Conservation (phyloP, 345 rosid species). For the Moricandia moricandioides region DNA sequence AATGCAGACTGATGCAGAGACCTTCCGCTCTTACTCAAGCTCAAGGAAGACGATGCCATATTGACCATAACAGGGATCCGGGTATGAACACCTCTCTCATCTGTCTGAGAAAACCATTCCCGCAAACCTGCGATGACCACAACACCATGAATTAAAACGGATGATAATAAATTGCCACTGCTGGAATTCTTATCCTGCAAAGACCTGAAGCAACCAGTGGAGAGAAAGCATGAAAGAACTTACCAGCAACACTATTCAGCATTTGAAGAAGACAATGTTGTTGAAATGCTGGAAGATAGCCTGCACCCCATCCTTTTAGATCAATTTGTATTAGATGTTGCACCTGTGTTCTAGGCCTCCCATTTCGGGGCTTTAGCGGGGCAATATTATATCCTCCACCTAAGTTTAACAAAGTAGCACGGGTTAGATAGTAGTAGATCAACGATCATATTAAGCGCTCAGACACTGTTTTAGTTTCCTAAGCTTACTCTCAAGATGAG, state of each 20-base stretch:
- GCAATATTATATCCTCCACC: conserved; percentile 97
- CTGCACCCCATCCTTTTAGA: conserved; percentile 98
- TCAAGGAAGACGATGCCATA: conserved; percentile 75
- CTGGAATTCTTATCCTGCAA: not conserved
- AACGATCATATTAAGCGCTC: not conserved
- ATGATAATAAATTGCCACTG: conserved; percentile 10
- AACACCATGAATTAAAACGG: conserved; percentile 3
- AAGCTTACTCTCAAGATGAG: conserved; percentile 92
- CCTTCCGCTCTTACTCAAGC: conserved; percentile 56
- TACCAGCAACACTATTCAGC: conserved; percentile 97
- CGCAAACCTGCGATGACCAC: conserved; percentile 66
- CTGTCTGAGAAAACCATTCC: conserved; percentile 96
- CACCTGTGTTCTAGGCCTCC: conserved; percentile 88
- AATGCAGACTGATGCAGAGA: conserved; percentile 44
- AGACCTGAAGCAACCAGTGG: conserved; percentile 10
- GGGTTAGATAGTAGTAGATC: conserved; percentile 1
- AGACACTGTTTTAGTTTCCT: conserved; percentile 1
- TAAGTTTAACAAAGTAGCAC: conserved; percentile 35
- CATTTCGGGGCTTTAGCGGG: conserved; percentile 81
- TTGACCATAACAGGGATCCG: conserved; percentile 96
- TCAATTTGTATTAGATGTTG: conserved; percentile 97
- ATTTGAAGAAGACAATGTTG: conserved; percentile 98
- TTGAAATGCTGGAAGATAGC: conserved; percentile 86
- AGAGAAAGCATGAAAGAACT: conserved; percentile 26
- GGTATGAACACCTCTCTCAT: conserved; percentile 88